A percentile compares a stretch with the other conserved stretches of the same genome.
phyloP scores from a whole-genome alignment of 2,329 filamentous ascomycete species.

The Chaetomium strumarium region DNA sequence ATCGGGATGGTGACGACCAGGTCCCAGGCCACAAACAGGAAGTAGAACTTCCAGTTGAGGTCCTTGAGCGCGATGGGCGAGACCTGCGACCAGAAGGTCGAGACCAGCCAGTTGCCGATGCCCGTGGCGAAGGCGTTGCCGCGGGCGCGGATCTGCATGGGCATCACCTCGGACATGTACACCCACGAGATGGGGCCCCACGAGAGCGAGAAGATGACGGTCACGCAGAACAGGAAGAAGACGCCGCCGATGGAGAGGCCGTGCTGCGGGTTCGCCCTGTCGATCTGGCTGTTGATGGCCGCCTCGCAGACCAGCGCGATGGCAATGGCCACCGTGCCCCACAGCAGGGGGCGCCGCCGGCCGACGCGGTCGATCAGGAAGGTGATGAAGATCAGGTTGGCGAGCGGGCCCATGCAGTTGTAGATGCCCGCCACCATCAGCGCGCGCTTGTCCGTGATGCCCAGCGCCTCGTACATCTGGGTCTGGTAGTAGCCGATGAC shows the following conservation, averaged over 20 bases:
- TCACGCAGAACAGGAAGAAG: conserved; percentile 60
- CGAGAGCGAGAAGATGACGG: conserved; percentile 53
- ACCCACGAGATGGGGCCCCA: conserved; percentile 58
- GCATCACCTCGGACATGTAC: conserved; percentile 61
- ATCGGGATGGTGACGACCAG: conserved; percentile 33
- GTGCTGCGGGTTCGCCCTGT: conserved; percentile 35
- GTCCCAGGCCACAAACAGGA: conserved; percentile 47
- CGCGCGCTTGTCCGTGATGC: conserved; percentile 47
- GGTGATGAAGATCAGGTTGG: conserved; percentile 54
- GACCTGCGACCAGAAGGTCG: conserved; percentile 54
- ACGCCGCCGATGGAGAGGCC: conserved; percentile 54
- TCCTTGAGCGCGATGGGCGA: conserved; percentile 45
- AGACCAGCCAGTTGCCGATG: conserved; percentile 53
- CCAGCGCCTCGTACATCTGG: conserved; percentile 51
- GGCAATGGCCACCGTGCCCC: conserved; percentile 48
- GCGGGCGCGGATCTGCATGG: conserved; percentile 57
- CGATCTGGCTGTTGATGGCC: conserved; percentile 45
- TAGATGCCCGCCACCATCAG: conserved; percentile 55
- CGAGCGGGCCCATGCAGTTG: conserved; percentile 52
- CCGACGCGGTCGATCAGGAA: conserved; percentile 50
- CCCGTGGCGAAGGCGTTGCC: conserved; percentile 53
- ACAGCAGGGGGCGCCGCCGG: conserved; percentile 46
- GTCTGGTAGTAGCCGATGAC: conserved; percentile 60
- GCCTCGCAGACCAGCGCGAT: conserved; percentile 56
- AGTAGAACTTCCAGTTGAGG: conserved; percentile 48